Conservation (phyloP, 2,329 filamentous ascomycete species). For the Cladorrhinum sp. region DNA sequence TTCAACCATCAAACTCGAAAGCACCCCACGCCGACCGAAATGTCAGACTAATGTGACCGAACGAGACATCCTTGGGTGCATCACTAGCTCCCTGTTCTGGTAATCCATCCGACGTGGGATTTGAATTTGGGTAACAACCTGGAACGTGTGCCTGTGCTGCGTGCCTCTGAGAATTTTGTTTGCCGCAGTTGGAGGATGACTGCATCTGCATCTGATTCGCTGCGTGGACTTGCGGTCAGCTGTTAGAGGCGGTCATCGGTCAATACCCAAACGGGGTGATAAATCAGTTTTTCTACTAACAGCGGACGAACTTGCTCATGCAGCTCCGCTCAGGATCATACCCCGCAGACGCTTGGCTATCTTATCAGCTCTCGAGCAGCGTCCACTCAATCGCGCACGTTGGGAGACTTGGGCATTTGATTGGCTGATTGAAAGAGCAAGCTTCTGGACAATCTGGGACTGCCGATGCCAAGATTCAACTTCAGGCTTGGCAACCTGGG, state of each 20-base stretch:
- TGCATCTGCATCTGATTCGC: no score
- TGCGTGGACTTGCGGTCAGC: no score
- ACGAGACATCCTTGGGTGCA: no score
- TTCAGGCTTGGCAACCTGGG: slow-evolving; percentile 2
- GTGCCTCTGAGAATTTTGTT: no score
- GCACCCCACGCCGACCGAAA: background rate
- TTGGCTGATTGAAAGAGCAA: background rate
- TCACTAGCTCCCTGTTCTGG: background rate
- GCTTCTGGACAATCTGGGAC: background rate
- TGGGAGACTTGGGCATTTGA: background rate
- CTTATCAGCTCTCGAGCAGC: background rate
- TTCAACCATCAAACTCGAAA: background rate
- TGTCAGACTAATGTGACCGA: background rate
- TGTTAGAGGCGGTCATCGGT: no score
- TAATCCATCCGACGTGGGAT: background rate
- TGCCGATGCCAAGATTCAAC: background rate
- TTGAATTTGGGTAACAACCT: background rate
- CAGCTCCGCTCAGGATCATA: no score
- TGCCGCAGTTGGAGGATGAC: no score
- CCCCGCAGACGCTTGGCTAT: no score
- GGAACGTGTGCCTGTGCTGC: no score
- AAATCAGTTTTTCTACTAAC: no score
- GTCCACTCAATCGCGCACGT: slow-evolving; percentile 2
- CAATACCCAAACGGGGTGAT: no score
- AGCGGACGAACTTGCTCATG: background rate